Percentiles rank a stretch among this genome's conserved stretches.
Evolutionary conservation across 495 filamentous ascomycete genomes (phyloP).

Genomic region (Eremomyces bilateralis): DNA sequence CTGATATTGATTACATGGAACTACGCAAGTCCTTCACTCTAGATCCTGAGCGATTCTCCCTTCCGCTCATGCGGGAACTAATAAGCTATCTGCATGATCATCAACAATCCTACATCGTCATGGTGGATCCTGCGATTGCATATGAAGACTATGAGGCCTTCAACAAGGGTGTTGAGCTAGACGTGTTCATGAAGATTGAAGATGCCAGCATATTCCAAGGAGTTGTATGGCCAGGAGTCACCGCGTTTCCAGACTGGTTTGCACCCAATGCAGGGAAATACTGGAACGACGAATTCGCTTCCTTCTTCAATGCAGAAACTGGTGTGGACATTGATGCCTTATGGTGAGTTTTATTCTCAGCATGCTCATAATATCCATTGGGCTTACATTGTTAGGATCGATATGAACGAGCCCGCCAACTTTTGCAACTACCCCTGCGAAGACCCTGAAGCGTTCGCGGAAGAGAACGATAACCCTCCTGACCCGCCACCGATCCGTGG

Average conservation of each 20-base stretch:
- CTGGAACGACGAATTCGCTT: slow-evolving; percentile 51
- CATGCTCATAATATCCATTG: too few relatives aligned
- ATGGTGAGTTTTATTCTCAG: too few relatives aligned
- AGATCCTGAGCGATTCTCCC: slow-evolving; percentile 49
- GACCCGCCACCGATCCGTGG: slow-evolving; percentile 38
- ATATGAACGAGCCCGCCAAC: slow-evolving; percentile 24
- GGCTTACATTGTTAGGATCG: too few relatives aligned
- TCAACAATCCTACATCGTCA: slow-evolving; percentile 62
- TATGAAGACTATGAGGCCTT: slow-evolving; percentile 45
- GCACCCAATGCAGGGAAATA: slow-evolving; percentile 38
- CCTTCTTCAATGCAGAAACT: slow-evolving; percentile 39
- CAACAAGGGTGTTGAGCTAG: slow-evolving; percentile 35
- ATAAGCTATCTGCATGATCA: slow-evolving; percentile 49
- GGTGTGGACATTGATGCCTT: slow-evolving; percentile 70
- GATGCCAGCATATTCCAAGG: slow-evolving; percentile 51
- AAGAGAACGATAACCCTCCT: slow-evolving; percentile 39
- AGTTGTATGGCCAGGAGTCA: slow-evolving; percentile 70
- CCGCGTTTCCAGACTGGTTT: slow-evolving; percentile 76
- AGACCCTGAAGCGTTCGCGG: slow-evolving; percentile 31
- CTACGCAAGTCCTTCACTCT: slow-evolving; percentile 46
- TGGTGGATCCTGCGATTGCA: slow-evolving; percentile 72
- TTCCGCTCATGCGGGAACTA: slow-evolving; percentile 43
- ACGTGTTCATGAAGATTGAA: slow-evolving; percentile 39
- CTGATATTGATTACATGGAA: slow-evolving; percentile 35
- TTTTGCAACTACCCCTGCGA: slow-evolving; percentile 58